Evolutionary conservation across 2,329 filamentous ascomycete genomes (phyloP).

Genomic region (Beauveria medogensis): DNA sequence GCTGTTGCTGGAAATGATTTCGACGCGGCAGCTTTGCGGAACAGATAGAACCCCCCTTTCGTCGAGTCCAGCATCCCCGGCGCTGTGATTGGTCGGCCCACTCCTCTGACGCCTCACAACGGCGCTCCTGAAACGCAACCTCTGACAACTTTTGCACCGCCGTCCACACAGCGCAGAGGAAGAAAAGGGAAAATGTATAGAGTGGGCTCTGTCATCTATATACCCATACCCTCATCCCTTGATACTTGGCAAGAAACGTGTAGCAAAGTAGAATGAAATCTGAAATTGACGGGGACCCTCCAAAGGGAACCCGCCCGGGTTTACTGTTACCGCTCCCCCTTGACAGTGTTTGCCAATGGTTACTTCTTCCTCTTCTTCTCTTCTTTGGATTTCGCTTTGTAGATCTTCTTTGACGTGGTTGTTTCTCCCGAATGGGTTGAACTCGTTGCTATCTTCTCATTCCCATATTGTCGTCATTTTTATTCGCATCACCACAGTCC

Average conservation of each 20-base stretch:
- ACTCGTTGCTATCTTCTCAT: background rate
- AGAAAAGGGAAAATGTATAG: background rate
- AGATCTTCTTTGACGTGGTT: background rate
- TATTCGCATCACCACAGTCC: background rate
- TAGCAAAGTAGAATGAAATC: background rate
- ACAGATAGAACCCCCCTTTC: no score
- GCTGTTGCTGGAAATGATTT: no score
- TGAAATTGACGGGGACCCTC: background rate
- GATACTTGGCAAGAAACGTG: slow-evolving; percentile 4
- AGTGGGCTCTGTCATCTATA: background rate
- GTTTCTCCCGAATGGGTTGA: background rate
- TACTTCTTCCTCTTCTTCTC: slow-evolving; percentile 15
- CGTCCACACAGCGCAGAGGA: background rate
- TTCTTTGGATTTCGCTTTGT: background rate
- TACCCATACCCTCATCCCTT: background rate
- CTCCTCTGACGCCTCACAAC: background rate
- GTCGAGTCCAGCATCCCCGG: background rate
- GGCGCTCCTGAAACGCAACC: slow-evolving; percentile 6
- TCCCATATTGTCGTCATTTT: background rate
- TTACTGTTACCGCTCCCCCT: background rate
- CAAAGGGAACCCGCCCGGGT: background rate
- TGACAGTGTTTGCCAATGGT: background rate
- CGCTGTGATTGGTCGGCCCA: background rate
- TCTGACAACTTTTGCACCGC: background rate
- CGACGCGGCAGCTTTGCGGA: no score